Base-by-base conservation (phyloP, 768 basidiomycete species). In the Holtermannia corniformis region DNA sequence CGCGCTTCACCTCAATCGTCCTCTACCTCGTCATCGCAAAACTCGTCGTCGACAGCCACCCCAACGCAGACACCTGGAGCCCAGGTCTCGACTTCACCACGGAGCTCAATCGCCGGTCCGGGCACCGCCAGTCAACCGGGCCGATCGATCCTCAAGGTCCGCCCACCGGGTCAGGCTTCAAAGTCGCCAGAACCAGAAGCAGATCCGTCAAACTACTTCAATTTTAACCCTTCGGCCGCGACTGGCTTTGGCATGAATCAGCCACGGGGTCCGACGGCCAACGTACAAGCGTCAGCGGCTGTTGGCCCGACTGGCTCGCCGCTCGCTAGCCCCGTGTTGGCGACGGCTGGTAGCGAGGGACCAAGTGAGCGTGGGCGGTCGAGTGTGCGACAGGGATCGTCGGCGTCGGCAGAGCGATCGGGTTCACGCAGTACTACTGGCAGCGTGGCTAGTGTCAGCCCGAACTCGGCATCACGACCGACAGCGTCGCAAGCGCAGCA, bases 101-200 rank as follows among this genome's bases (percentile, higher is more conserved):
- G 49, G 12, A 20, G 49, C 26, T 22, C 28, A 27, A 26, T 13
- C 49, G 16, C 25, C 26, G 43, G 23, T 19, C 26, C 48, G 44
- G 20, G 41, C 7, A 24, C 5, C 19, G 25, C 59, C 5, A 26
- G 20, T 43, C 55, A 53, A 22, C 70, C 69, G 13, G 57, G 58
- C 28, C 60, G 71, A 51, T 59, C 62, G 25, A 74, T 74, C 45
- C 64, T 74, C 55, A 74, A 72, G 58, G 66, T 72, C 28, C 59
- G 71, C 11, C 52, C 61, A 20, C 58, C 67, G 7, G 54, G 55
- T 37, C 37, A 51, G 5, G 19, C 37, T 19, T 14, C 28, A 11
- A 27, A 56, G 13, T 44, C 57, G 13, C 54, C 59, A 21, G 23
- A 43, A n/a, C 55, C 57, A 2, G 54, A 58, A 42, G 20, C 43